Base-by-base conservation (phyloP, 2,329 filamentous ascomycete genomes). In the Fusarium chlamydosporum region DNA sequence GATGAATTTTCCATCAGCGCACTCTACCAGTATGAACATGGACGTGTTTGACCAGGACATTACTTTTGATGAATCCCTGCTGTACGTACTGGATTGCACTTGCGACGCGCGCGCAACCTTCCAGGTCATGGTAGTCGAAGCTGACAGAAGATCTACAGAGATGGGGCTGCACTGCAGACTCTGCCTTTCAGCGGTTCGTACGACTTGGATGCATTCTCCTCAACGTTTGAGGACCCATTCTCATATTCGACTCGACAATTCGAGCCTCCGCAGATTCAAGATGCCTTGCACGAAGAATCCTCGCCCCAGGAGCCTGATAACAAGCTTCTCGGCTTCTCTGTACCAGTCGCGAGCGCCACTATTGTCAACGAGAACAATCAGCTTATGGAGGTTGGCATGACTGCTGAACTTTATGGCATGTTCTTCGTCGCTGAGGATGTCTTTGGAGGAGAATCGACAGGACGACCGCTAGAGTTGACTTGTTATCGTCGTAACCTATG, bases 401-500 rank as follows among this genome's bases (percentile, higher is more conserved):
- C 86, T 23, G 92, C 92, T 59, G 92, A 95, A 80, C 82, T 95
- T 13, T 92, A 93, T 74, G 92, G 92, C 85, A 94, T 95, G 92
- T 95, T 95, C 83, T 94, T 94, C 76, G 87, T 95, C 27, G 92
- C 92, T 43, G 92, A 95, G 76, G 92, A 93, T 72, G 91, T 93
- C 7, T 94, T 92, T 82, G 78, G 89, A 78, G 79, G 87, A 80
- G 82, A 88, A 50, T 83, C 80, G 45, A 77, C 81, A 4, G 85
- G 84, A 10, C 81, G 89, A 7, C 90, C 91, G 0, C 85, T 91
- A 51, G 95, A 98, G 80, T 82, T 98, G 77, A 98, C 95, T 0
- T 98, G 95, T 84, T 98, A 98, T 78, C 90, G 95, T 42, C 88
- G 95, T 51, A 98, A 98, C 75, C 84, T 98, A 46, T 98, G 97